Conservation (phyloP, 1,284 basidiomycete genomes). For the Rhizoctonia solani region DNA sequence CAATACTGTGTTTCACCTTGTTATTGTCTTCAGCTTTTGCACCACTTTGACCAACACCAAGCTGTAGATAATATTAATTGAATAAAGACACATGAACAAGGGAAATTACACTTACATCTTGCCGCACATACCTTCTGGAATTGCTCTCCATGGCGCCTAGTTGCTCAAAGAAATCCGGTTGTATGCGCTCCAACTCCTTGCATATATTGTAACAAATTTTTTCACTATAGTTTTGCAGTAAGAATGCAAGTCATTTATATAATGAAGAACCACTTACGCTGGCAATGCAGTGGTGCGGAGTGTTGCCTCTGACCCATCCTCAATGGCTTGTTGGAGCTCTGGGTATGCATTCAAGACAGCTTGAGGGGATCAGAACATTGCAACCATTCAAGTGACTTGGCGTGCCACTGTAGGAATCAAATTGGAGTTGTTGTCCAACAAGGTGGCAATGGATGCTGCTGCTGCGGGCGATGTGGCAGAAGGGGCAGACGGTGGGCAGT, state of each 20-base stretch:
- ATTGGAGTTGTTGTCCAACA: neutral
- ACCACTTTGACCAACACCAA: neutral
- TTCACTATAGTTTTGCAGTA: neutral
- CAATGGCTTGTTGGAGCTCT: neutral
- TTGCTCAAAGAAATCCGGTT: neutral
- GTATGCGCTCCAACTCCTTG: neutral
- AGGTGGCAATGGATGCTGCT: too few species aligned
- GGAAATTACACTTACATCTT: neutral
- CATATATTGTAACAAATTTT: neutral
- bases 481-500: too few species aligned
- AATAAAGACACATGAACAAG: too few species aligned
- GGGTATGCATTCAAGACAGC: neutral
- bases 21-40: conserved; percentile 22
- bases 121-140: neutral
- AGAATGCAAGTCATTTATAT: neutral
- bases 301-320: conserved; percentile 1
- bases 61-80: neutral
- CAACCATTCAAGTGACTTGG: conserved; percentile 2
- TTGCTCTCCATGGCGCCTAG: neutral
- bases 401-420: neutral
- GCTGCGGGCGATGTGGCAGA: too few species aligned
- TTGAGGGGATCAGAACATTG: conserved; percentile 11
- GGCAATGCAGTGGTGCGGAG: neutral
- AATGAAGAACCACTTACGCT: neutral
- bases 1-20: conserved; percentile 12